Evolutionary conservation across 2,329 filamentous ascomycete genomes (phyloP), one percentile per base, ranked within the genome.

Genomic region (Ascocoryne sarcoides): DNA sequence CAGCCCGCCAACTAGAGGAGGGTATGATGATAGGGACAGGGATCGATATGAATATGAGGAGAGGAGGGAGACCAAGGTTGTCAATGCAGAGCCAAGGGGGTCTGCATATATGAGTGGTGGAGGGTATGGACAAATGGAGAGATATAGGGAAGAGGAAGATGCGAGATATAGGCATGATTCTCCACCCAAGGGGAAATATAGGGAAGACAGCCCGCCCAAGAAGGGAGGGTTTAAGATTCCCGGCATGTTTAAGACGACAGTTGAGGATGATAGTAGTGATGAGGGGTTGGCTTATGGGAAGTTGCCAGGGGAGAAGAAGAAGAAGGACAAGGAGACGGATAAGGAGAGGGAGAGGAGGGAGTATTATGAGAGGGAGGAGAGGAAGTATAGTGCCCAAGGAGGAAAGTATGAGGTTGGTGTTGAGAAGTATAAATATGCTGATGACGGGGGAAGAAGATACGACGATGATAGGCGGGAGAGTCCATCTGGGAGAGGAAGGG

Each of bases 391-490:
- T 43, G 40, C 5, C 39, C 41, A 12, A 20, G 32, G 34, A 29
- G 42, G 38, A 39, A 58, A 58, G 38, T 48, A 58, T 56, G 44
- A 45, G 19, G 45, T 32, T 21, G 47, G 49, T 23, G 42, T 40
- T 20, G 46, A 59, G 21, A 48, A 53, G 23, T 58, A 61, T 30
- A 53, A 53, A 37, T 51, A 56, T 31, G 50, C 43, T 37, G 36
- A 52, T 32, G 40, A 12, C 12, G 23, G 12, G 7, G 23, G 23
- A 26, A 26, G 23, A 26, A 12, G 26, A 10, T 14, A 16, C 5
- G 18, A 10, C 10, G 28, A 20, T 14, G 28, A 32, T 21, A n/a
- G n/a, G n/a, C n/a, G n/a, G n/a, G n/a, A n/a, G n/a, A n/a, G n/a
- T n/a, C 50, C 21, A 38, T 42, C 31, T 20, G 32, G 31, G 36